Evolutionary conservation across 1,284 basidiomycete genomes (phyloP).

Genomic region (Ustilago xerochloae): DNA sequence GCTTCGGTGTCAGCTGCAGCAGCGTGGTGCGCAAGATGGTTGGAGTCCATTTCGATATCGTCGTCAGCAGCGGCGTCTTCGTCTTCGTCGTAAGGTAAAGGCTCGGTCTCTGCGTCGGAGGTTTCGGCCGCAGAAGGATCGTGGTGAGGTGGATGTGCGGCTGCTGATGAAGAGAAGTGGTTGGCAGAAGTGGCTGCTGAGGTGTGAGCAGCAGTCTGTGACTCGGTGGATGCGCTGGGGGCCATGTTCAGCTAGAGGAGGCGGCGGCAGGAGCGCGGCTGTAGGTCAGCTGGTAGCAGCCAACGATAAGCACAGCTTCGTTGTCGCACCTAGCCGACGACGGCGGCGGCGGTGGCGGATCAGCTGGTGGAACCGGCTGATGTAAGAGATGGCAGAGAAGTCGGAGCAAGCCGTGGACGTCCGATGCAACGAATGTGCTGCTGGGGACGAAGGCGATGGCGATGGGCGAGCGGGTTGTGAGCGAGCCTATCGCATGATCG

Average conservation of each 20-base stretch:
- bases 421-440: not conserved
- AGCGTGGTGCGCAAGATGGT: conserved; percentile 26
- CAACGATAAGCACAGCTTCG: conserved; percentile 12
- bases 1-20: conserved; percentile 17
- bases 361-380: not conserved
- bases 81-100: conserved; percentile 60
- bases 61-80: conserved; percentile 24
- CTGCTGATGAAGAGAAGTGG: no score
- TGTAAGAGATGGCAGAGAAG: not conserved
- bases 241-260: conserved; percentile 36
- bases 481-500: conserved; percentile 27
- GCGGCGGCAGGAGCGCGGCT: conserved; percentile 40
- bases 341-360: conserved; percentile 9
- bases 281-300: conserved; percentile 19
- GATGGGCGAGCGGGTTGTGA: not conserved
- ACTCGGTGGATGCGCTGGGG: conserved; percentile 28
- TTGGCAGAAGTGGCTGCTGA: conserved; percentile 23
- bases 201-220: conserved; percentile 29
- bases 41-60: conserved; percentile 38
- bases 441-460: not conserved
- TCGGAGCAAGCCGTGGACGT: not conserved
- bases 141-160: conserved; percentile 4
- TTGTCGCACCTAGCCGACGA: conserved; percentile 18
- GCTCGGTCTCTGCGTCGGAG: conserved; percentile 65
- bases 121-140: conserved; percentile 17